Base-by-base conservation (phyloP, 192 early-diverging fungal species). In the Geosiphon pyriformis region DNA sequence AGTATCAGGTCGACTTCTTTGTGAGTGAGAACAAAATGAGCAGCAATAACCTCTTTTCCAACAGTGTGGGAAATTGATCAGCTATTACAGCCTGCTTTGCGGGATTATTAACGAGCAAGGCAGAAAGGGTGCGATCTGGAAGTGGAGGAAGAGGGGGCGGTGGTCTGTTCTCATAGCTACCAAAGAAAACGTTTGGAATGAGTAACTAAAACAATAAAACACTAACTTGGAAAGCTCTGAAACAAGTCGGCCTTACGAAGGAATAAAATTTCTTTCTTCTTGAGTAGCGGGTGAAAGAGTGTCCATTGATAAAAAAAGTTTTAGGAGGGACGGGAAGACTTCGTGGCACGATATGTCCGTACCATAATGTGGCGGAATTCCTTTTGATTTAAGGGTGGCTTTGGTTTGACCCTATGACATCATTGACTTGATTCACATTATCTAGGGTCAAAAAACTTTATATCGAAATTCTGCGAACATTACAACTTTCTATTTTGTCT, bases 41-140 rank as follows among this genome's bases (percentile, higher is more conserved):
- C 12, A 10, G 25, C 29, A 42, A 20, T 61, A 65, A 72, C 70
- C 50, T 71, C 51, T 63, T 76, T 23, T 64, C 58, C 22, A 62
- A 31, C 17, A 72, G 48, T 20, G 22, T 31, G 2, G 65, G 57
- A 55, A 34, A 66, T 66, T 76, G 67, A 27, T 59, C 53, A 32
- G 47, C 25, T 54, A 69, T 61, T 18, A 33, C 20, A 23, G 27
- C 25, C 26, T 66, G 35, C 58, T 65, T 34, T 27, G 49, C 52
- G 27, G 37, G 30, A 32, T 37, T 71, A 31, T 70, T 27, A 46
- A 31, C 25, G 49, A 49, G 27, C 0, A 2, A 20, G 23, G 23
- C 1, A 12, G 22, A 12, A 1, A 12, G 10, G 12, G 10, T 10
- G 53, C 22, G 2, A 55, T 20, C 6, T 12, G 53, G 27, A 55